Percentiles rank a stretch among this genome's conserved stretches.
Conservation (phyloP, 202 grass and related monocot species). For the Setaria italica region DNA sequence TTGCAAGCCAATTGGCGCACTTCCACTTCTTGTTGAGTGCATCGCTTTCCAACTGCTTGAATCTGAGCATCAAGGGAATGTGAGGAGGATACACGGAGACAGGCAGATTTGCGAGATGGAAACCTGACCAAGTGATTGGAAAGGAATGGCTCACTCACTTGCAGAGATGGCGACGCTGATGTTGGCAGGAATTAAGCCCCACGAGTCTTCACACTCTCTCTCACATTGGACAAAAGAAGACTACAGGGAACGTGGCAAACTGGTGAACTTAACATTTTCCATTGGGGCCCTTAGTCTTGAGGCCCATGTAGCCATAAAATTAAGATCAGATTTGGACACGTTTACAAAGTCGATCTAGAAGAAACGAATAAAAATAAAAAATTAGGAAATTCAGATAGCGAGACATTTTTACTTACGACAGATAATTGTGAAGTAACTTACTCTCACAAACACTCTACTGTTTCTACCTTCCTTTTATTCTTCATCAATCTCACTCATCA, state of each 20-base stretch:
- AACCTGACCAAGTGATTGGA: constrained; percentile 17
- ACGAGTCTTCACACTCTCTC: neutral
- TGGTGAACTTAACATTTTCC: neutral
- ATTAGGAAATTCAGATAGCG: too few relatives aligned
- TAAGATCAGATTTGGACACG: too few relatives aligned
- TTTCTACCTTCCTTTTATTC: too few relatives aligned
- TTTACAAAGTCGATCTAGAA: too few relatives aligned
- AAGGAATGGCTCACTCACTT: constrained; percentile 43
- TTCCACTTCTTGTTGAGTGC: neutral
- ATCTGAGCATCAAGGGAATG: neutral
- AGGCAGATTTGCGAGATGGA: constrained; percentile 28
- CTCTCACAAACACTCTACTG: too few relatives aligned
- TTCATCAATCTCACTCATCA: too few relatives aligned
- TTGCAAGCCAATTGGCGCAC: neutral
- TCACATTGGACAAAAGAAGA: neutral
- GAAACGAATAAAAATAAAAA: too few relatives aligned
- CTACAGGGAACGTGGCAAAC: neutral
- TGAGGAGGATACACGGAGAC: constrained; percentile 28
- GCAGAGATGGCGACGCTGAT: constrained; percentile 5
- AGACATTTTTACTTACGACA: too few relatives aligned
- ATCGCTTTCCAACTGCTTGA: constrained; percentile 20
- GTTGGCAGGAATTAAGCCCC: neutral
- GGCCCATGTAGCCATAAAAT: too few relatives aligned
- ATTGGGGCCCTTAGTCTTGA: too few relatives aligned
- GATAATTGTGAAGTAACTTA: too few relatives aligned